Evolutionary conservation across 441 rosid species (phyloP).

Genomic region (Arabidopsis hybrid): DNA sequence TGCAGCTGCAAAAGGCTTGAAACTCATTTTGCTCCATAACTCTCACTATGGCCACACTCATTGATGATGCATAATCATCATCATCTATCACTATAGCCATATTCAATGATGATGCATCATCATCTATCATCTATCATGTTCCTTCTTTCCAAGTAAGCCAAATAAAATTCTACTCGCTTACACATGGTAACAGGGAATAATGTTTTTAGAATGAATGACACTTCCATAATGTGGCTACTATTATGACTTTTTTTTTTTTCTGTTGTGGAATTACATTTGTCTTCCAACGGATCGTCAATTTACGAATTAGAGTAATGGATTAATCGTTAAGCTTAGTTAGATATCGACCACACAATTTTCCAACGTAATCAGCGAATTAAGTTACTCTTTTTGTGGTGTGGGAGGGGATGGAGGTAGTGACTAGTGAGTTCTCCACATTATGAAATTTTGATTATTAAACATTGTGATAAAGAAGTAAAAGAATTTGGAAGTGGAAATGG

Average conservation of each 20-base stretch:
- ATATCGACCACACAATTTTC: constrained; percentile 3
- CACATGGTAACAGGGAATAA: neutral
- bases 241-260: neutral
- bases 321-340: neutral
- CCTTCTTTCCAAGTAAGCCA: constrained; percentile 19
- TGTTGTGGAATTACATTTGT: constrained; percentile 8
- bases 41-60: constrained; percentile 57
- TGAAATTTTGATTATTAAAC: too few relatives aligned
- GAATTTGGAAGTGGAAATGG: too few relatives aligned
- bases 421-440: too few relatives aligned
- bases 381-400: neutral
- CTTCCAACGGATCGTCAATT: neutral
- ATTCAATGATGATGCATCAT: constrained; percentile 12
- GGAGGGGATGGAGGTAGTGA: too few relatives aligned
- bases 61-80: constrained; percentile 13
- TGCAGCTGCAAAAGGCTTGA: constrained; percentile 69
- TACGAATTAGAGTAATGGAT: neutral
- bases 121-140: constrained; percentile 17
- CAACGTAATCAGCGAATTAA: neutral
- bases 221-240: neutral
- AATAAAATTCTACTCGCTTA: constrained; percentile 16
- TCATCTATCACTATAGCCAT: constrained; percentile 46
- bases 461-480: too few relatives aligned
- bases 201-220: constrained; percentile 4
- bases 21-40: constrained; percentile 77